phyloP scores from a whole-genome alignment of 306 rosid genomes.

The Pueraria montana region DNA sequence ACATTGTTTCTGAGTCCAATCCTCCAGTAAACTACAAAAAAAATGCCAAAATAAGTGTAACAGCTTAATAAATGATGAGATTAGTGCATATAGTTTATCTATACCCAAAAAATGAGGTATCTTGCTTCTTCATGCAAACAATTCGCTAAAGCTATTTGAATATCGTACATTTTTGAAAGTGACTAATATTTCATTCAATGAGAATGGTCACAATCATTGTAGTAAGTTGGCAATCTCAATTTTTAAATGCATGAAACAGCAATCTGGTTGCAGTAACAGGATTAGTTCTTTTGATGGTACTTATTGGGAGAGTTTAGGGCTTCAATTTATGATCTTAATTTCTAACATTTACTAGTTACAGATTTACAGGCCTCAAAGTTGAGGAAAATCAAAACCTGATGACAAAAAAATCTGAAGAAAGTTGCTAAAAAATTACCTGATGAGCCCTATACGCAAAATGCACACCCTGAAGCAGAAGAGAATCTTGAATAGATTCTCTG shows the following conservation, averaged over 20 bases:
- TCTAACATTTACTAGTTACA: constrained; percentile 21
- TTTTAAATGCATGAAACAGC: neutral
- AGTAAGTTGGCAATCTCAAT: neutral
- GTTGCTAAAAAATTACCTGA: constrained; percentile 65
- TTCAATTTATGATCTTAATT: neutral
- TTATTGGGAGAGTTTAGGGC: neutral
- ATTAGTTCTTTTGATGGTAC: constrained; percentile 15
- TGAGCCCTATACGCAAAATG: constrained; percentile 89
- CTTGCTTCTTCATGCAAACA: neutral
- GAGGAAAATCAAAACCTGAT: constrained; percentile 19
- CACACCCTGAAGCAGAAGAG: constrained; percentile 90
- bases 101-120: neutral
- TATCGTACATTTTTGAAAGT: neutral
- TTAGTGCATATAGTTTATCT: neutral
- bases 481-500: constrained; percentile 84
- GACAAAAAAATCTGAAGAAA: constrained; percentile 14
- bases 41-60: constrained; percentile 20
- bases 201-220: neutral
- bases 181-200: neutral
- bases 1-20: constrained; percentile 85
- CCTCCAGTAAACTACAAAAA: constrained; percentile 91
- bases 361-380: neutral
- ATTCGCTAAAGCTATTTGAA: too few relatives aligned
- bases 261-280: neutral
- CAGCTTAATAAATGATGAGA: neutral